phyloP scores from a whole-genome alignment of 1,139 yeast genomes.

The Zygosaccharomyces pseudobailii region DNA sequence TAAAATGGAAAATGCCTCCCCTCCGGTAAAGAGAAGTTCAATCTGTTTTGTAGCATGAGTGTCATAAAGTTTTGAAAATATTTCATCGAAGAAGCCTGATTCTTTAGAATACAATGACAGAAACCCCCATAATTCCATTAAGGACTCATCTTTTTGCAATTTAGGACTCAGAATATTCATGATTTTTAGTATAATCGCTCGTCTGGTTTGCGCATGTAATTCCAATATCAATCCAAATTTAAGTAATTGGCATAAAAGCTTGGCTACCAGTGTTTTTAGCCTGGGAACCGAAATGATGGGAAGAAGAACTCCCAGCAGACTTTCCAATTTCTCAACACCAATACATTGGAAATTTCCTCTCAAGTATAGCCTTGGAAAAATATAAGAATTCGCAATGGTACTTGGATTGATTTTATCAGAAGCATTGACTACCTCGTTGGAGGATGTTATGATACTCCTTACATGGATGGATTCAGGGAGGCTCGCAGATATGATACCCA shows the following conservation, averaged over 20 bases:
- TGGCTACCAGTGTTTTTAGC: slow-evolving; percentile 38
- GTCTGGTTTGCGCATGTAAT: slow-evolving; percentile 16
- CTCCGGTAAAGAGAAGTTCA: slow-evolving; percentile 71
- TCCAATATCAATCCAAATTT: slow-evolving; percentile 54
- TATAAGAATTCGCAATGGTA: slow-evolving; percentile 39
- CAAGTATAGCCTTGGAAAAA: slow-evolving; percentile 49
- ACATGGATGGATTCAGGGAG: slow-evolving; percentile 28
- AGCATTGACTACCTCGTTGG: background rate
- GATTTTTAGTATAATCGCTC: slow-evolving; percentile 28
- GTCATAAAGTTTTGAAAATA: slow-evolving; percentile 48
- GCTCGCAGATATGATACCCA: slow-evolving; percentile 55
- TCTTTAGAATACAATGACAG: slow-evolving; percentile 43
- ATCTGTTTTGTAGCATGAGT: slow-evolving; percentile 64
- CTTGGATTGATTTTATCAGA: background rate
- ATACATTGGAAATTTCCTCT: slow-evolving; percentile 21
- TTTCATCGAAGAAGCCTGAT: slow-evolving; percentile 30
- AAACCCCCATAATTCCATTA: slow-evolving; percentile 53
- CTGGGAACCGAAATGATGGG: slow-evolving; percentile 8
- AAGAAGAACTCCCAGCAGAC: slow-evolving; percentile 2
- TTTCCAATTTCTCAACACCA: background rate
- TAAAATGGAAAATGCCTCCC: slow-evolving; percentile 74
- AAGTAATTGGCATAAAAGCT: slow-evolving; percentile 51
- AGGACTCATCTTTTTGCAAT: slow-evolving; percentile 58
- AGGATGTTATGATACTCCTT: background rate
- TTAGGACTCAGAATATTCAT: slow-evolving; percentile 38